A percentile compares a stretch with the other conserved stretches of the same genome.
These are phyloP conservation scores for Botrytis deweyae DNA, from an alignment of 2,329 filamentous ascomycete genomes.

Conservation along the genomic window DNA sequence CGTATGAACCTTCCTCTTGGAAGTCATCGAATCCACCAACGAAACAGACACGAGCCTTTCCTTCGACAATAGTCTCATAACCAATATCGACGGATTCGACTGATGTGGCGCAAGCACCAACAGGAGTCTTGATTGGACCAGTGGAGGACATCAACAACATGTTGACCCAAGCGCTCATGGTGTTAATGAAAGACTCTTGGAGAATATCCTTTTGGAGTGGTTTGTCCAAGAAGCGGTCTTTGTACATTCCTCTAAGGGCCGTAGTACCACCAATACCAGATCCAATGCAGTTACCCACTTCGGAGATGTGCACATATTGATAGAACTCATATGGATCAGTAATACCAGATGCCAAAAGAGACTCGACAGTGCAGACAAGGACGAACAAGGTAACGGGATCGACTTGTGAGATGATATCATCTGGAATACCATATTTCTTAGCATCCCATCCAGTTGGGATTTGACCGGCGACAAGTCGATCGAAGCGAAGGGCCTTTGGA, in stretches of 20 bases:
- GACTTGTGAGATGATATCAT: constrained; percentile 96
- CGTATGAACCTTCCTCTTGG: constrained; percentile 97
- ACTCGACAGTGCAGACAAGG: constrained; percentile 89
- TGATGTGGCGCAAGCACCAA: constrained; percentile 94
- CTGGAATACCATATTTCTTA: constrained; percentile 91
- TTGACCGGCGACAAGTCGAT: constrained; percentile 94
- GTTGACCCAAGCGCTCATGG: constrained; percentile 99
- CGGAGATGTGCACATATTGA: constrained; percentile 97
- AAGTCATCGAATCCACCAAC: constrained; percentile 99
- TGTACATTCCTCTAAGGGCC: constrained; percentile 96
- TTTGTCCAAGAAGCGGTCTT: constrained; percentile 94
- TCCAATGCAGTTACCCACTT: constrained; percentile 97
- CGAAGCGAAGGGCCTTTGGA: constrained; percentile 94
- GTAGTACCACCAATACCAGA: constrained; percentile 96
- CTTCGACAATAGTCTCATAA: constrained; percentile 97
- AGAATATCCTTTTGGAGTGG: constrained; percentile 98
- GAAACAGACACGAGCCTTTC: constrained; percentile 95
- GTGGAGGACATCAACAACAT: constrained; percentile 97
- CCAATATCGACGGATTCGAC: constrained; percentile 97
- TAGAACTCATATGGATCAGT: constrained; percentile 99
- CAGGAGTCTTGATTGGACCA: constrained; percentile 96
- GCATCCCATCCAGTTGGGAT: constrained; percentile 97
- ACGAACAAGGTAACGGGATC: constrained; percentile 96
- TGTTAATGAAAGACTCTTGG: constrained; percentile 99
- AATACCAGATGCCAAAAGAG: constrained; percentile 88